phyloP scores from a whole-genome alignment of 2,329 filamentous ascomycete species.

The Gremmenia infestans region DNA sequence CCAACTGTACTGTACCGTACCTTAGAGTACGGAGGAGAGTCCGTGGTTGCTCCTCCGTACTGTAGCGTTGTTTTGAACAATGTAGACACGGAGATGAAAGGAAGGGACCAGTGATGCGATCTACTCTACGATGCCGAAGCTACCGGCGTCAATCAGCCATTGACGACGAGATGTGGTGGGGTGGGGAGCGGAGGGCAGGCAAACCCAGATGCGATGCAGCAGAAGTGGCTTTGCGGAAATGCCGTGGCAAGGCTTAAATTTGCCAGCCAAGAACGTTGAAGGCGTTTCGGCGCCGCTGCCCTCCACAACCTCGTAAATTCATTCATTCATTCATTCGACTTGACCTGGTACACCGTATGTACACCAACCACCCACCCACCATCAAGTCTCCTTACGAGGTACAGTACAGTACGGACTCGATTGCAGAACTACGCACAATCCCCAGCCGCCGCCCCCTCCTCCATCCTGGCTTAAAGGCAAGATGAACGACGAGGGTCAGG shows the following conservation, averaged over 20 bases:
- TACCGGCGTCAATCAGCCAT: constrained; percentile 23
- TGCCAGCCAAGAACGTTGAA: neutral
- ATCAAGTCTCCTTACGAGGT: neutral
- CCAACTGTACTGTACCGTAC: neutral
- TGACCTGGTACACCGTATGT: no score
- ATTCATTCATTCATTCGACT: no score
- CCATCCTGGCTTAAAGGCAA: neutral
- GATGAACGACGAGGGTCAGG: neutral
- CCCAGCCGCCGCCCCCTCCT: neutral
- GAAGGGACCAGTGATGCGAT: neutral
- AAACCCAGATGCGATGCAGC: constrained; percentile 9
- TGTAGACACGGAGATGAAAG: constrained; percentile 27
- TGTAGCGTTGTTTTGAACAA: constrained; percentile 10
- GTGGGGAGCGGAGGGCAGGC: constrained; percentile 9
- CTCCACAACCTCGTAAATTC: neutral
- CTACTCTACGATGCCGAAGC: constrained; percentile 13
- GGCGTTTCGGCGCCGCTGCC: neutral
- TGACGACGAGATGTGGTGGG: constrained; percentile 6
- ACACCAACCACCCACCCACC: no score
- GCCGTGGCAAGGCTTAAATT: constrained; percentile 20
- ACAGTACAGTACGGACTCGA: neutral
- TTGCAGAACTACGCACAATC: no score
- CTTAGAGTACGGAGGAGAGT: neutral
- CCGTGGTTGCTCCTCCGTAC: neutral
- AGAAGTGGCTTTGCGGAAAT: constrained; percentile 21